A percentile compares a stretch with the other conserved stretches of the same genome.
phyloP scores from a whole-genome alignment of 2,329 filamentous ascomycete species.

The Fusarium compactum region DNA sequence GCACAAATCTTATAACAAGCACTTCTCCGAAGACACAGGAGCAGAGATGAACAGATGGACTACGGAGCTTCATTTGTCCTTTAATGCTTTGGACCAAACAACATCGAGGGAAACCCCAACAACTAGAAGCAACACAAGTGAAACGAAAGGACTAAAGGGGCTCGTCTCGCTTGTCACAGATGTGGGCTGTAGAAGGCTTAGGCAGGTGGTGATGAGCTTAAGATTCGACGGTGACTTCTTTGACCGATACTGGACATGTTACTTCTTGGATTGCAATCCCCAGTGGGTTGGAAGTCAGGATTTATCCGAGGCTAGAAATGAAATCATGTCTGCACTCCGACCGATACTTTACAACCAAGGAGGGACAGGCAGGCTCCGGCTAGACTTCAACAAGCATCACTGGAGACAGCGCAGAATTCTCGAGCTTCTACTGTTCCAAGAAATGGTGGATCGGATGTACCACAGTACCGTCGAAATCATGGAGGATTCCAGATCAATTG shows the following conservation, averaged over 20 bases:
- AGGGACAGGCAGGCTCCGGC: fast-evolving
- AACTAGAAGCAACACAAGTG: fast-evolving
- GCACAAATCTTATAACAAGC: background rate
- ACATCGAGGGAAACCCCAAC: too few species aligned
- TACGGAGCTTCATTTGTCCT: background rate
- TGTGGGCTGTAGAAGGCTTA: background rate
- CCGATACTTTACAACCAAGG: too few species aligned
- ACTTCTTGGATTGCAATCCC: background rate
- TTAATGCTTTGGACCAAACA: background rate
- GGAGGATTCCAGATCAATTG: background rate
- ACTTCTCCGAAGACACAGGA: background rate
- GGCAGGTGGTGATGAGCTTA: background rate
- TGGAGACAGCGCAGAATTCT: background rate
- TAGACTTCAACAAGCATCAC: background rate
- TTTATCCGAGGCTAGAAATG: too few species aligned
- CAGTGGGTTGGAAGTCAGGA: too few species aligned
- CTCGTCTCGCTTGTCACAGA: background rate
- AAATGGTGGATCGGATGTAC: background rate
- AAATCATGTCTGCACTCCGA: too few species aligned
- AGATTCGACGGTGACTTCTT: background rate
- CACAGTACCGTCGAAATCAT: fast-evolving
- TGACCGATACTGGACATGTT: background rate
- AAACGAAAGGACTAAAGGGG: fast-evolving
- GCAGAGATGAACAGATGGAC: background rate
- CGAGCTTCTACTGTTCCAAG: background rate